Conservation (phyloP, 305 asterid species). For the Solanum hybrid region DNA sequence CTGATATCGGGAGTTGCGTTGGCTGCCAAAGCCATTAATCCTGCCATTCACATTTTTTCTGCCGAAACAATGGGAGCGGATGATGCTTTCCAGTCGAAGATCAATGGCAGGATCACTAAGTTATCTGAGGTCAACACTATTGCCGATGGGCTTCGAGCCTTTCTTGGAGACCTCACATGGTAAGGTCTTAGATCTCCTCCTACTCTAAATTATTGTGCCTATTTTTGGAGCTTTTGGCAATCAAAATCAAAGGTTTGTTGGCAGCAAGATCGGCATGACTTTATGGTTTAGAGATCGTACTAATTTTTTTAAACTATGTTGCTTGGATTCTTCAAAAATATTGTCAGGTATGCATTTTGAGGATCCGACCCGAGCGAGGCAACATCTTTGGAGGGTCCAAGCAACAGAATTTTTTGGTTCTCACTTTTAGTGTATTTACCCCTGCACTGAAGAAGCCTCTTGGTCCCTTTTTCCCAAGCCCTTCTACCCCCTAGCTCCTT, state of each 20-base stretch:
- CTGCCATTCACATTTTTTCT: constrained; percentile 58
- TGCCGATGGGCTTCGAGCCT: constrained; percentile 92
- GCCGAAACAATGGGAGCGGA: constrained; percentile 94
- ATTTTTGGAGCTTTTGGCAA: not conserved
- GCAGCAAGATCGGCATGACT: not conserved
- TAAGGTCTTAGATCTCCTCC: constrained; percentile 11
- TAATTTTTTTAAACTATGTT: not conserved
- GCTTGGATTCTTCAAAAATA: not conserved
- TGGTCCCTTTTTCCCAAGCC: not conserved
- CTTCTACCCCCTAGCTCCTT: not conserved
- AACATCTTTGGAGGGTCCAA: not conserved
- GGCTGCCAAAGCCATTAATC: constrained; percentile 83
- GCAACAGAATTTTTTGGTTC: not conserved
- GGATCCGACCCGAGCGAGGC: not conserved
- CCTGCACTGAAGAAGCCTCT: not conserved
- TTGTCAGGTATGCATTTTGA: not conserved
- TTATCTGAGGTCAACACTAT: constrained; percentile 62
- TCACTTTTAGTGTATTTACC: not conserved
- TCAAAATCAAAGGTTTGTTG: not conserved
- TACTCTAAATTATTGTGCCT: not conserved
- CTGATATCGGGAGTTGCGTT: constrained; percentile 84
- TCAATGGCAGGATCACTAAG: constrained; percentile 48
- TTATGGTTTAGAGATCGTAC: not conserved
- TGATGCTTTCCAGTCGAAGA: constrained; percentile 77
- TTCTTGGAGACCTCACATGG: constrained; percentile 87